Evolutionary conservation across 805 yeast species (phyloP).

Genomic region (Millerago galiae): DNA sequence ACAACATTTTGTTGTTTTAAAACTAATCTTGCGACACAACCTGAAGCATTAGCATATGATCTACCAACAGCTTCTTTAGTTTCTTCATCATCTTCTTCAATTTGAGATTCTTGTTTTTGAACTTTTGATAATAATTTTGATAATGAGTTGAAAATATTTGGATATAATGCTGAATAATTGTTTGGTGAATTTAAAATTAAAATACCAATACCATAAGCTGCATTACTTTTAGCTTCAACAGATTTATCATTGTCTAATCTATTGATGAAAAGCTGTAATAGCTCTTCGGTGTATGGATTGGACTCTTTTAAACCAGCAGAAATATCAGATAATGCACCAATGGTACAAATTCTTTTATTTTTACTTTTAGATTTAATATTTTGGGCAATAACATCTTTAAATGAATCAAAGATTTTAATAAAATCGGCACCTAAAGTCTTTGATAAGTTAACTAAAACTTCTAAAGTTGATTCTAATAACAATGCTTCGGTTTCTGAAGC

Average conservation of each 20-base stretch:
- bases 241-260: slow-evolving; percentile 71
- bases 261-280: slow-evolving; percentile 62
- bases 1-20: slow-evolving; percentile 63
- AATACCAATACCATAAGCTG: slow-evolving; percentile 93
- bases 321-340: slow-evolving; percentile 90
- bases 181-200: slow-evolving; percentile 41
- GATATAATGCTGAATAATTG: slow-evolving; percentile 52
- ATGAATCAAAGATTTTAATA: slow-evolving; percentile 60
- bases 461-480: slow-evolving; percentile 78
- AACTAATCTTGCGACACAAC: slow-evolving; percentile 92
- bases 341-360: slow-evolving; percentile 73
- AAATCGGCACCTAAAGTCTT: slow-evolving; percentile 76
- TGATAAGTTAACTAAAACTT: slow-evolving; percentile 74
- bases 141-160: slow-evolving; percentile 57
- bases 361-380: slow-evolving; percentile 57
- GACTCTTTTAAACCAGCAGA: slow-evolving; percentile 61
- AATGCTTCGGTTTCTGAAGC: slow-evolving; percentile 59
- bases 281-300: slow-evolving; percentile 62
- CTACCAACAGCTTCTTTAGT: slow-evolving; percentile 73
- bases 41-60: slow-evolving; percentile 90
- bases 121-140: slow-evolving; percentile 74
- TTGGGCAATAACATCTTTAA: slow-evolving; percentile 55
- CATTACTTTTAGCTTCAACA: slow-evolving; percentile 85
- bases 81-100: slow-evolving; percentile 63
- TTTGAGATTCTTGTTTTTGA: slow-evolving; percentile 54